Base-by-base conservation (phyloP, 2,329 filamentous ascomycete species). In the Trichoderma koningiopsis region DNA sequence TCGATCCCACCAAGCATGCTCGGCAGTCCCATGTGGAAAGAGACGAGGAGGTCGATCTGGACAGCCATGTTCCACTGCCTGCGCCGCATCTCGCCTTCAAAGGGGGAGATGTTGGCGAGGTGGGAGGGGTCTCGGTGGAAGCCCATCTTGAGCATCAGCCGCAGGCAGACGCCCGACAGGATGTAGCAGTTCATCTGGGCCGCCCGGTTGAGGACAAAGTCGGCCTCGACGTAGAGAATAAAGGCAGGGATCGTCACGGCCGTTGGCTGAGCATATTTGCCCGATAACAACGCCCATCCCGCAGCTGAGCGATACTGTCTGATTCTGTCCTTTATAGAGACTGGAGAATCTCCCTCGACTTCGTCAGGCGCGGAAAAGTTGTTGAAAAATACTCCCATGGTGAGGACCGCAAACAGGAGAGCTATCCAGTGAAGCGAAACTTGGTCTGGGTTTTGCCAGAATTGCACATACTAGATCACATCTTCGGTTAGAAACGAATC, bases 11-110 rank as follows among this genome's bases (percentile, higher is more conserved):
- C 84, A 56, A 91, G 82, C 87, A 91, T 89, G 74, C 85, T 85
- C 2, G 90, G 90, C 66, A 92, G 80, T 2, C 90, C 90, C 70
- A 91, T 84, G 74, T 92, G 89, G 74, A 91, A 91, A 1, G 88
- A 87, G 31, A 89, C 87, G 4, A 92, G 77, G 3, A 89, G 77
- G 74, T 92, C 90, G 58, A 91, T 83, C 74, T 90, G 87, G 31
- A 82, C 77, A 3, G 83, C 82, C 71, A 87, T 80, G 71, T 84
- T 83, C 86, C 86, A 88, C 72, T 85, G 76, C 16, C 85, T 80
- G 37, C 84, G 80, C 14, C 84, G 80, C 82, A 87, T 86, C 77
- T 88, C 86, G 6, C 84, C 84, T 61, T 86, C 81, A 67, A 85
- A 87, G 0, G 83, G 77, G 2, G 83, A 81, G 37, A 88, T 82